Percentiles rank a stretch among this genome's conserved stretches.
These are phyloP conservation scores for Cystobasidium ongulense DNA, from an alignment of 768 basidiomycete species.

Conservation along the genomic window DNA sequence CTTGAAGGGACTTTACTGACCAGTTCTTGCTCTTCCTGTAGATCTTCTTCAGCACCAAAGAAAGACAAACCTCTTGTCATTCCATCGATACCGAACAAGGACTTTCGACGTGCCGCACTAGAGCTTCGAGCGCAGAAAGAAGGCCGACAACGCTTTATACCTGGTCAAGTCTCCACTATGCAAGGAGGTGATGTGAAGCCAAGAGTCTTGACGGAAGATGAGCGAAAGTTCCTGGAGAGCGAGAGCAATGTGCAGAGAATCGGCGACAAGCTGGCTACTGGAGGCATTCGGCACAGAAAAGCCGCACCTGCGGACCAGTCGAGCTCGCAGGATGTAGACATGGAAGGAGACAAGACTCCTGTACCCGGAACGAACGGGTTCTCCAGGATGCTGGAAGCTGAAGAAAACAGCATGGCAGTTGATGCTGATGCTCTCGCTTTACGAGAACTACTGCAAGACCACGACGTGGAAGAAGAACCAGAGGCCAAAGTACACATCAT, in stretches of 20 bases:
- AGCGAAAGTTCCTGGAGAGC: slow-evolving; percentile 19
- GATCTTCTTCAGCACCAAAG: slow-evolving; percentile 9
- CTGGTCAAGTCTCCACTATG: background rate
- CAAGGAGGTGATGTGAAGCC: background rate
- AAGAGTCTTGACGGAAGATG: slow-evolving; percentile 5
- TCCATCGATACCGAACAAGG: slow-evolving; percentile 10
- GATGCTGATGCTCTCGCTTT: slow-evolving; percentile 24
- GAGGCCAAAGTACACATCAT: slow-evolving; percentile 16
- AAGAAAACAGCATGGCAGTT: background rate
- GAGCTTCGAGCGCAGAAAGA: slow-evolving; percentile 29
- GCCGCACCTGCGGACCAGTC: background rate
- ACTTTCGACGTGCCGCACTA: slow-evolving; percentile 23
- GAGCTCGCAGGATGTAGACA: background rate
- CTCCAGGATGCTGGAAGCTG: background rate
- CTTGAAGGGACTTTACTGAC: background rate
- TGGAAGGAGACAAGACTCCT: slow-evolving; percentile 9
- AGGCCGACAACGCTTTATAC: slow-evolving; percentile 1
- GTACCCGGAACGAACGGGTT: background rate
- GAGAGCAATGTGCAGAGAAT: slow-evolving; percentile 4
- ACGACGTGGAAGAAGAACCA: background rate
- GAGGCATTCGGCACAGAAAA: slow-evolving; percentile 15
- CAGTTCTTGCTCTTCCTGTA: background rate
- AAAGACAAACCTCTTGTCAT: slow-evolving; percentile 23
- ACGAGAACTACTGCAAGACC: slow-evolving; percentile 7
- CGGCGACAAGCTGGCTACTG: slow-evolving; percentile 6